These are phyloP conservation scores for Fusarium sp. DNA, from an alignment of 2,329 filamentous ascomycete genomes.

Conservation along the genomic window DNA sequence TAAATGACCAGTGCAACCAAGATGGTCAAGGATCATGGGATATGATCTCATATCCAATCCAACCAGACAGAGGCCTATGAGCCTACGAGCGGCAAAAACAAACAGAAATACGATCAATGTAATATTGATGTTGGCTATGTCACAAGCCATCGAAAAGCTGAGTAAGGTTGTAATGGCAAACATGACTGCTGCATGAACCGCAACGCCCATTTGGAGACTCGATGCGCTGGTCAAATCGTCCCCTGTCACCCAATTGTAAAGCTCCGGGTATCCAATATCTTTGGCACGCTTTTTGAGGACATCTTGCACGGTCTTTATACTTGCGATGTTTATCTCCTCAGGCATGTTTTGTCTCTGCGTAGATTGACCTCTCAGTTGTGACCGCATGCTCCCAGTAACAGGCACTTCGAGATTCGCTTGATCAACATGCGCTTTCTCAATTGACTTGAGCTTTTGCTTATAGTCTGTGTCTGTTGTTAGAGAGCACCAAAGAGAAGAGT, in stretches of 20 bases:
- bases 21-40: neutral
- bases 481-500: rapidly evolving
- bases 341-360: rapidly evolving
- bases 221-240: neutral
- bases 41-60: rapidly evolving
- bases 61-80: rapidly evolving
- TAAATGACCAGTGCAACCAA: rapidly evolving
- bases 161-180: rapidly evolving
- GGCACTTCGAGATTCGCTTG: rapidly evolving
- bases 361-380: rapidly evolving
- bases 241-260: neutral
- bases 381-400: rapidly evolving
- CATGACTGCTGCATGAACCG: neutral
- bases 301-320: rapidly evolving
- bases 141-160: neutral
- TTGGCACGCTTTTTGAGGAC: rapidly evolving
- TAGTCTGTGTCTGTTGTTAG: neutral
- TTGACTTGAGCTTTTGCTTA: neutral
- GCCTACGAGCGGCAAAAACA: neutral
- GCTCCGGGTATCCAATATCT: neutral
- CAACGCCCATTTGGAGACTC: neutral
- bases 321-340: rapidly evolving
- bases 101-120: neutral
- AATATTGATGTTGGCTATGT: rapidly evolving
- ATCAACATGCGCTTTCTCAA: neutral